Base-by-base conservation (phyloP, 495 filamentous ascomycete genomes). In the Xylona heveae region DNA sequence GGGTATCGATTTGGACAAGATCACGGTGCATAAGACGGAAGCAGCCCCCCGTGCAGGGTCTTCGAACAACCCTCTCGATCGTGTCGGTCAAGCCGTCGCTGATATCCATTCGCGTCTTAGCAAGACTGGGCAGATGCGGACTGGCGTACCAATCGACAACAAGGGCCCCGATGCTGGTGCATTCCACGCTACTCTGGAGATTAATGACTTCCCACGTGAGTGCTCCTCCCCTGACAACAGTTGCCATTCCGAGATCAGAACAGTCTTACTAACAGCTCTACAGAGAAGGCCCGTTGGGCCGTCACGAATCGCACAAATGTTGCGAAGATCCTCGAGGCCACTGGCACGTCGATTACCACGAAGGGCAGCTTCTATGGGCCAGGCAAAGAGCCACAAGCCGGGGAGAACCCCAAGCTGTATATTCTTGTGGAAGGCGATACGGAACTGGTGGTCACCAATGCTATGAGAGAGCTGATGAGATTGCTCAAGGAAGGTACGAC, bases 251-350 rank as follows among this genome's bases (percentile, higher is more conserved):
- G 13, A 7, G 8, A 8, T 13, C 23, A 25, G 13, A 13, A 13
- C 7, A 25, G 8, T 25, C 13, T 13, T 13, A 31, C 35, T 38
- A 25, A 38, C 28, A 7, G 19, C 3, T 20, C 15, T 46, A 55
- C 46, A 72, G 68, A 95, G 52, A 94, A 95, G 68, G 88, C 90
- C 40, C 71, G 88, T 35, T 99, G 88, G 88, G 85, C 82, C 14
- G 88, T 99, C 52, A 99, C 88, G 30, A 99, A 99, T 47, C 71
- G 88, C 26, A 99, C 90, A 4, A 99, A 99, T 43, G 88, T 99
- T 35, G 88, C 88, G 39, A 94, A 94, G 59, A 93, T 99, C 34
- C 65, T 99, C 32, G 88, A 99, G 48, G 67, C 78, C 4, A 92
- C 82, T 1, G 88, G 83, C 21, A 93, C 83, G 5, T 90, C 79